phyloP scores from a whole-genome alignment of 148 eudicot genomes.

The Suaeda aralocaspica region DNA sequence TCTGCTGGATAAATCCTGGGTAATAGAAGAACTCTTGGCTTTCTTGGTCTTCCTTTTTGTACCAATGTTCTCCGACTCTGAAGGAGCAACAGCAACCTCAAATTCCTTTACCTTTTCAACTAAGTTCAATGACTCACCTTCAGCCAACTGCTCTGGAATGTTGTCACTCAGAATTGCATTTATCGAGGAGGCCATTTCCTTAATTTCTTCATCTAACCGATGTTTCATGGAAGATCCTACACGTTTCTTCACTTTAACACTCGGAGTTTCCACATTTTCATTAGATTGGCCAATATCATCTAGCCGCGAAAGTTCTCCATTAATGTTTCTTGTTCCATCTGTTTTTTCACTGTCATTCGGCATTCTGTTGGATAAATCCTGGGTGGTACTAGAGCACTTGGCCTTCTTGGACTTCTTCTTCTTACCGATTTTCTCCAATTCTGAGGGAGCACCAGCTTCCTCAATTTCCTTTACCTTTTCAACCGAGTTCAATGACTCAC shows the following conservation, averaged over 20 bases:
- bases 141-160: too few species aligned
- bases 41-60: too few species aligned
- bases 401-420: conserved; percentile 35
- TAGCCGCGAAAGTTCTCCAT: too few species aligned
- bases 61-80: too few species aligned
- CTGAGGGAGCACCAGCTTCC: not conserved
- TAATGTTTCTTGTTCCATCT: conserved; percentile 19
- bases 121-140: too few species aligned
- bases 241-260: not conserved
- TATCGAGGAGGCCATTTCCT: not conserved
- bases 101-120: too few species aligned
- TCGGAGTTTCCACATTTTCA: conserved; percentile 5
- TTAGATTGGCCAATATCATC: too few species aligned
- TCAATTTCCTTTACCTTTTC: conserved; percentile 1
- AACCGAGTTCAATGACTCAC: not conserved
- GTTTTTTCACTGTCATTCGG: conserved; percentile 20
- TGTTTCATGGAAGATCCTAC: not conserved
- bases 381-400: conserved; percentile 29
- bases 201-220: not conserved
- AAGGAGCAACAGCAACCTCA: too few species aligned
- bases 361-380: conserved; percentile 21
- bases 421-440: conserved; percentile 23
- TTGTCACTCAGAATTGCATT: not conserved
- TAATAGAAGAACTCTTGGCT: too few species aligned
- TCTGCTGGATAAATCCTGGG: too few species aligned